Base-by-base conservation (phyloP, 331 rosid species). In the Quercus tomentella region DNA sequence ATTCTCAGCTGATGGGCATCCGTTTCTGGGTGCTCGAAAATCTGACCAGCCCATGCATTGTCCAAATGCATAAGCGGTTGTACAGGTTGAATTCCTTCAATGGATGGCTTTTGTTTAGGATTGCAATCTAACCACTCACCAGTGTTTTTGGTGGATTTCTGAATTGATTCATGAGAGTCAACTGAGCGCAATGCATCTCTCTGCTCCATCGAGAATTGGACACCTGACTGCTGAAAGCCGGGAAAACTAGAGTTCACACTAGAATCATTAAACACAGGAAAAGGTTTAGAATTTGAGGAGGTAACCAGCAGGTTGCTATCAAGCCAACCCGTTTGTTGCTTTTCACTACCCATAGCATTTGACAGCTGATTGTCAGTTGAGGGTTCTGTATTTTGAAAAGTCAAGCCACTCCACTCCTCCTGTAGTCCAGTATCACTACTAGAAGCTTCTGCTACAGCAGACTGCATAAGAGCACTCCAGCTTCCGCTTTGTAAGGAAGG, bases 381-480 rank as follows among this genome's bases (percentile, higher is more conserved):
- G 66, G 79, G 76, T 55, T 88, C 92, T 2, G 86, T 86, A 75
- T 88, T 88, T 75, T 88, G 89, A 82, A 86, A 86, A 18, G 89
- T 84, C 76, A 88, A 77, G 45, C 92, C 92, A 86, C 92, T 88
- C 92, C 92, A 88, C 82, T 88, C 92, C 63, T 88, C 92, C 62
- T 86, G 92, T 37, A 79, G 72, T 72, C 88, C 89, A 5, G 92
- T 86, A 79, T 88, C 92, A 78, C 86, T 88, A 77, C 92, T 88
- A 66, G 89, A 88, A 84, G 90, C 90, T 83, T 88, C 92, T 52
- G 88, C 92, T 52, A 88, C 92, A 79, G 92, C 92, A 57, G 89
- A 88, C 82, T 86, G 92, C 92, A 88, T 88, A 67, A 88, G 92
- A 28, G 92, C 92, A 37, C 92, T 88, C 92, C 92, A 88, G 84